phyloP scores from a whole-genome alignment of 2,329 filamentous ascomycete species.

The Cercospora sp. region DNA sequence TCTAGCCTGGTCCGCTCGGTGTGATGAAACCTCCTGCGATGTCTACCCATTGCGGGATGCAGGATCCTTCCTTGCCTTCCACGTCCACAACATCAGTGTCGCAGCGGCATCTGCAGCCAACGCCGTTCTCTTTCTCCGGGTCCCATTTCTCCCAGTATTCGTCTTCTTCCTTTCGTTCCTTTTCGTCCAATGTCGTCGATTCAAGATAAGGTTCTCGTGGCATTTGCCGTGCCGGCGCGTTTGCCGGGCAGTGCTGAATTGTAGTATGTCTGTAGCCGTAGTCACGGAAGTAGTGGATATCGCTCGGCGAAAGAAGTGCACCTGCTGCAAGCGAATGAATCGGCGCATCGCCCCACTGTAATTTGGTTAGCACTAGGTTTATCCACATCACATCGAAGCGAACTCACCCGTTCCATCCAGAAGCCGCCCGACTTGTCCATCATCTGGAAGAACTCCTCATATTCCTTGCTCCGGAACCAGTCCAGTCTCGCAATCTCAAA shows the following conservation, averaged over 20 bases:
- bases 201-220: slow-evolving; percentile 72
- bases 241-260: slow-evolving; percentile 96
- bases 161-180: slow-evolving; percentile 85
- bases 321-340: slow-evolving; percentile 97
- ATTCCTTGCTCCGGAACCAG: slow-evolving; percentile 96
- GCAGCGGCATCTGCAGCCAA: slow-evolving; percentile 93
- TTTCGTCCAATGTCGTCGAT: slow-evolving; percentile 55
- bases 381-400: slow-evolving; percentile 30
- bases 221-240: slow-evolving; percentile 85
- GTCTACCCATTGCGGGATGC: slow-evolving; percentile 93
- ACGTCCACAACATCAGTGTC: slow-evolving; percentile 98
- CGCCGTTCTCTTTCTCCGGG: slow-evolving; percentile 86
- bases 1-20: slow-evolving; percentile 30
- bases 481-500: slow-evolving; percentile 94
- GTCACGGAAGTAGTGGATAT: slow-evolving; percentile 99
- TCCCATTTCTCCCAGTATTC: slow-evolving; percentile 94
- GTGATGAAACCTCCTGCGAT: slow-evolving; percentile 84
- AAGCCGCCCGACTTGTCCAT: slow-evolving; percentile 98
- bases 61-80: slow-evolving; percentile 95
- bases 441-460: slow-evolving; percentile 97
- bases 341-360: slow-evolving; percentile 94
- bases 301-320: slow-evolving; percentile 72
- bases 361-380: slow-evolving; percentile 41
- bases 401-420: slow-evolving; percentile 94
- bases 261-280: slow-evolving; percentile 98